These are phyloP conservation scores for Peniophora sp. DNA, from an alignment of 1,284 basidiomycete species.

Conservation along the genomic window DNA sequence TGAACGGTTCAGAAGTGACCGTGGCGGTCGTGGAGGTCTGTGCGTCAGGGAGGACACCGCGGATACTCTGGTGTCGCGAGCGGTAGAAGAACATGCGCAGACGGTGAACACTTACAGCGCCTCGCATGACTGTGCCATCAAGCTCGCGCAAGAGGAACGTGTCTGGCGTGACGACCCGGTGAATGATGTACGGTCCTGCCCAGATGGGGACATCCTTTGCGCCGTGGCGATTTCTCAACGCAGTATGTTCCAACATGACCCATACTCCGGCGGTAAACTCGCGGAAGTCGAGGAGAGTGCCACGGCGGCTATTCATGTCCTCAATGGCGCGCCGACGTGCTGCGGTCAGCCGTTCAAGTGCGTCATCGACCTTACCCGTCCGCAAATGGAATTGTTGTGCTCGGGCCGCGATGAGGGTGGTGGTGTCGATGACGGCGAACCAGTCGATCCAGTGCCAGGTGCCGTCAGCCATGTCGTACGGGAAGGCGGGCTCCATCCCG, in stretches of 20 bases:
- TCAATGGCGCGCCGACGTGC: background rate
- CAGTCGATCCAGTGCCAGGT: background rate
- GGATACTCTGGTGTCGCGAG: slow-evolving; percentile 15
- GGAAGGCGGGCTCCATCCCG: background rate
- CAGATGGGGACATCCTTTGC: slow-evolving; percentile 8
- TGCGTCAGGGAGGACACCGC: background rate
- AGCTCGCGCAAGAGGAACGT: slow-evolving; percentile 18
- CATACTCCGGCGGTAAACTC: background rate
- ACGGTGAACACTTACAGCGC: slow-evolving; percentile 13
- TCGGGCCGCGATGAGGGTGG: background rate
- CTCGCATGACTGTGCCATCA: slow-evolving; percentile 16
- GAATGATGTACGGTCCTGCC: slow-evolving; percentile 23
- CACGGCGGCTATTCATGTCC: background rate
- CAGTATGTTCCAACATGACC: background rate
- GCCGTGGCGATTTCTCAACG: background rate
- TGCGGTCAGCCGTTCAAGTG: background rate
- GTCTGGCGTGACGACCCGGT: slow-evolving; percentile 8
- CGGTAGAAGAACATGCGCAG: slow-evolving; percentile 21
- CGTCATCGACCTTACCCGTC: background rate
- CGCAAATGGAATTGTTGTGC: background rate
- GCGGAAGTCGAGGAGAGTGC: background rate
- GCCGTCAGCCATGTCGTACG: background rate
- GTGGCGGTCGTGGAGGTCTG: no score
- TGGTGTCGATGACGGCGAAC: background rate
- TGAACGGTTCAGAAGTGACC: background rate